Percentiles rank a stretch among this genome's conserved stretches.
These are phyloP conservation scores for Blastobotrys mokoenaii DNA, from an alignment of 805 yeast genomes.

Conservation along the genomic window DNA sequence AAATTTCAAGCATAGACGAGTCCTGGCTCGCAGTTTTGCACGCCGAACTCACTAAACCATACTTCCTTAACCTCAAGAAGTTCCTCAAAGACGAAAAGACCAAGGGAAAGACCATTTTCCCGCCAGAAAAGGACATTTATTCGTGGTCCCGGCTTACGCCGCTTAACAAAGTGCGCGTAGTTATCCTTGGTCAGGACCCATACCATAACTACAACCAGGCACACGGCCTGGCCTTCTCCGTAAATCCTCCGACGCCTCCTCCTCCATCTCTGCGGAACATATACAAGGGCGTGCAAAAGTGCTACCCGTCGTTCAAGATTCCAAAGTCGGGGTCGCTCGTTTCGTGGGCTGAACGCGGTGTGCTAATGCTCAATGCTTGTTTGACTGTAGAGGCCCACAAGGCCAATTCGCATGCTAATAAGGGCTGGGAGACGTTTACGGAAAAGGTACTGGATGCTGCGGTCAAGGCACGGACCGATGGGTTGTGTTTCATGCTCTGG, in stretches of 20 bases:
- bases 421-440: slow-evolving; percentile 92
- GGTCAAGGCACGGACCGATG: slow-evolving; percentile 33
- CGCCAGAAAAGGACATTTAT: slow-evolving; percentile 68
- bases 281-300: slow-evolving; percentile 61
- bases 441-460: slow-evolving; percentile 54
- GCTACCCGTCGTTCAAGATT: slow-evolving; percentile 60
- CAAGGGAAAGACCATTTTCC: slow-evolving; percentile 53
- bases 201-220: slow-evolving; percentile 91
- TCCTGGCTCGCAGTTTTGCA: slow-evolving; percentile 71
- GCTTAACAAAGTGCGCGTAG: slow-evolving; percentile 58
- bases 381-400: slow-evolving; percentile 87
- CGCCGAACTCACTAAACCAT: slow-evolving; percentile 72
- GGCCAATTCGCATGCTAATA: slow-evolving; percentile 84
- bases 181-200: slow-evolving; percentile 93
- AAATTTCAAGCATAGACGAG: slow-evolving; percentile 59
- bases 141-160: slow-evolving; percentile 91
- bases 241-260: slow-evolving; percentile 70
- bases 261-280: slow-evolving; percentile 88
- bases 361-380: slow-evolving; percentile 76
- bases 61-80: slow-evolving; percentile 63
- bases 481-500: slow-evolving; percentile 74
- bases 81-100: slow-evolving; percentile 46
- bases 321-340: slow-evolving; percentile 67
- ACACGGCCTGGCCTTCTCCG: slow-evolving; percentile 93
- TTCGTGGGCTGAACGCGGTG: slow-evolving; percentile 84